Percentiles rank a stretch among this genome's conserved stretches.
phyloP scores from a whole-genome alignment of 2,329 filamentous ascomycete genomes.

The Cercospora citrullina region DNA sequence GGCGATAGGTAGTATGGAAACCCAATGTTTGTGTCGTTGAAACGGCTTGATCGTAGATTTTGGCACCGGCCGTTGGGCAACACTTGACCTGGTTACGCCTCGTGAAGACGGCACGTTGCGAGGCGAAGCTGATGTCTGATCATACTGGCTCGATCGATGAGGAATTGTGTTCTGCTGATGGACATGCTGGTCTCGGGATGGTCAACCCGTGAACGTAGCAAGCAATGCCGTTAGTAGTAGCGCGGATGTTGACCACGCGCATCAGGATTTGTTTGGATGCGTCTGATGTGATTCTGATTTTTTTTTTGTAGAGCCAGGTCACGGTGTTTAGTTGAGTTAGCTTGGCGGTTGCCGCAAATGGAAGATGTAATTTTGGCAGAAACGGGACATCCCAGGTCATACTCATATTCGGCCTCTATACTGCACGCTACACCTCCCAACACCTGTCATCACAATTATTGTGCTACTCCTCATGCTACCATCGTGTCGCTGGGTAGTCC shows the following conservation, averaged over 20 bases:
- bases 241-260: background rate
- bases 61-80: background rate
- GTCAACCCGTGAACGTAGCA: background rate
- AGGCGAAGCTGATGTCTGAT: background rate
- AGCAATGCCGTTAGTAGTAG: background rate
- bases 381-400: conserved; percentile 1
- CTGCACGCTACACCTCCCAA: background rate
- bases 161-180: background rate
- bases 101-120: background rate
- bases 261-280: background rate
- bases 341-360: background rate
- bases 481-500: background rate
- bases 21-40: background rate
- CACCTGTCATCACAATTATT: background rate
- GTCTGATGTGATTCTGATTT: background rate
- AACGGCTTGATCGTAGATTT: background rate
- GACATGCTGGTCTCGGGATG: background rate
- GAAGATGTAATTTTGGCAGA: background rate
- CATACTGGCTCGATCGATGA: background rate
- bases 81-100: background rate
- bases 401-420: background rate
- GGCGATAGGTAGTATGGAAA: background rate
- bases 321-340: background rate
- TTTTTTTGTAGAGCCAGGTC: background rate
- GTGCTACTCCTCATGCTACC: background rate